Evolutionary conservation across 768 basidiomycete species (phyloP).

Genomic region (Candolleomyces efflorescens): DNA sequence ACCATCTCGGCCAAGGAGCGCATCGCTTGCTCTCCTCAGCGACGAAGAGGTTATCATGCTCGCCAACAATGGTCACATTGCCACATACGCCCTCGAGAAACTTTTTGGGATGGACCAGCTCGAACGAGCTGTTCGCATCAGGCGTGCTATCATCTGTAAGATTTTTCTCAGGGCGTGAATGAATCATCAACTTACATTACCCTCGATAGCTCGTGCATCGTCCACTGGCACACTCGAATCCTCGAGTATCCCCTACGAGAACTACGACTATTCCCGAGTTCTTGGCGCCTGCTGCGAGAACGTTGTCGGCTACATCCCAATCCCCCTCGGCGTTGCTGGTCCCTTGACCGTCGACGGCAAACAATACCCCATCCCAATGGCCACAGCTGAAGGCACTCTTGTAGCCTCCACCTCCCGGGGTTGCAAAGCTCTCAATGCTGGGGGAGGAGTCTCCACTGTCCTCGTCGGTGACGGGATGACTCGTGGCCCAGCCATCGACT

Average conservation of each 20-base stretch:
- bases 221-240: slow-evolving; percentile 76
- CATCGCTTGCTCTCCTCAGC: too few species aligned
- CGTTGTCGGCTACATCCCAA: slow-evolving; percentile 98
- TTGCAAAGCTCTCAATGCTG: slow-evolving; percentile 95
- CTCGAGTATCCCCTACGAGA: slow-evolving; percentile 77
- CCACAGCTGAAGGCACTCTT: slow-evolving; percentile 69
- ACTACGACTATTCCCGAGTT: slow-evolving; percentile 93
- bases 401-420: slow-evolving; percentile 81
- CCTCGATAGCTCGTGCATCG: slow-evolving; percentile 39
- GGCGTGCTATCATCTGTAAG: too few species aligned
- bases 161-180: too few species aligned
- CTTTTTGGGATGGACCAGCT: too few species aligned
- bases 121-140: too few species aligned
- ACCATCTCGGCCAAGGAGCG: too few species aligned
- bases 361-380: slow-evolving; percentile 93
- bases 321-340: slow-evolving; percentile 48
- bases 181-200: too few species aligned
- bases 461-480: slow-evolving; percentile 94
- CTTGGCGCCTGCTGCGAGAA: slow-evolving; percentile 98
- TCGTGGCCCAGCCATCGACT: slow-evolving; percentile 94
- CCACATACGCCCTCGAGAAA: too few species aligned
- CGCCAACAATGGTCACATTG: too few species aligned
- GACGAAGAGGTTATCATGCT: too few species aligned
- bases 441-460: slow-evolving; percentile 93
- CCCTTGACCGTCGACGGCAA: slow-evolving; percentile 78